A percentile compares a stretch with the other conserved stretches of the same genome.
Evolutionary conservation across 108 stramenopile species (phyloP).

Genomic region (Conticribra guillardii): DNA sequence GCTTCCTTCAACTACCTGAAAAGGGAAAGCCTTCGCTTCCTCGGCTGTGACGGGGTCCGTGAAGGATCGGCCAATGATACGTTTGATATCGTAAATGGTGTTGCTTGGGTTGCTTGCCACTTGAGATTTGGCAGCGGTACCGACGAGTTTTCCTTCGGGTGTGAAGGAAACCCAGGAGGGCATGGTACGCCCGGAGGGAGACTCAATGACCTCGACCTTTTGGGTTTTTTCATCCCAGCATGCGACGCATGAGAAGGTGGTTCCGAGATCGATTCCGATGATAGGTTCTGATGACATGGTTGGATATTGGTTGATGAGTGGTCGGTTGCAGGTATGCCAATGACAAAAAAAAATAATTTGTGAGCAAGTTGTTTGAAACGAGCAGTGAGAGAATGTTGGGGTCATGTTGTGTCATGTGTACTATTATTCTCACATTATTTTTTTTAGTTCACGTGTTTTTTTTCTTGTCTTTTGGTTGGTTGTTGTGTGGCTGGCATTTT

Average conservation of each 20-base stretch:
- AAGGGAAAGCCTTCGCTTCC: slow-evolving; percentile 63
- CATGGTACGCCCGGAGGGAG: slow-evolving; percentile 83
- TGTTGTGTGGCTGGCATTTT: no score
- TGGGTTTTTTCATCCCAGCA: slow-evolving; percentile 40
- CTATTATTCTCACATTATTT: no score
- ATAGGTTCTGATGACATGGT: slow-evolving; percentile 53
- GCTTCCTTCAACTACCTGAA: slow-evolving; percentile 47
- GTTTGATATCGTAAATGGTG: slow-evolving; percentile 74
- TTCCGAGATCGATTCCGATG: slow-evolving; percentile 64
- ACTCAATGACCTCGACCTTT: slow-evolving; percentile 78
- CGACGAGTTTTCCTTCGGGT: slow-evolving; percentile 56
- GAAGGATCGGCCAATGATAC: slow-evolving; percentile 68
- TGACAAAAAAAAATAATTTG: no score
- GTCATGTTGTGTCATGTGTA: no score
- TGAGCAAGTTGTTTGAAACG: no score
- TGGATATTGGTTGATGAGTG: not conserved
- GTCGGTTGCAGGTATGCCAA: no score
- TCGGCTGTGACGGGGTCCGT: slow-evolving; percentile 56
- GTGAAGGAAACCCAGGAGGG: slow-evolving; percentile 91
- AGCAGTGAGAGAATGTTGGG: no score
- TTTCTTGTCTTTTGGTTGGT: no score
- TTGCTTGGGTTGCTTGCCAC: slow-evolving; percentile 59
- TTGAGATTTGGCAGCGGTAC: slow-evolving; percentile 66
- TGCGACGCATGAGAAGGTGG: slow-evolving; percentile 58
- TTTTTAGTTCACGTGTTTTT: no score